Evolutionary conservation across 1,284 basidiomycete genomes (phyloP).

Genomic region (Taiwanofungus camphoratus): DNA sequence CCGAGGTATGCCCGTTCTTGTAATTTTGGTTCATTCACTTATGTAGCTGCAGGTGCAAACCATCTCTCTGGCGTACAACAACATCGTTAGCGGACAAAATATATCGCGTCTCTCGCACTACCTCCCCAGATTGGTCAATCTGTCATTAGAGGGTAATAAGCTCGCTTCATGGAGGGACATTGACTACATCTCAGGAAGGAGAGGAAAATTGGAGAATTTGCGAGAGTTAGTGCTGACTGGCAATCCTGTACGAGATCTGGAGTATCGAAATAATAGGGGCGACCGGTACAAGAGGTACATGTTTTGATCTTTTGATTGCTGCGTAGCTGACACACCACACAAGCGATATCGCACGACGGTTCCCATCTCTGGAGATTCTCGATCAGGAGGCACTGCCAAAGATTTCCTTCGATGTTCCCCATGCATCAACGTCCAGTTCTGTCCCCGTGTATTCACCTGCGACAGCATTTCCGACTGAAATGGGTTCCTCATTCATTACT

Average conservation of each 20-base stretch:
- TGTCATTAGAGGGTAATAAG: constrained; percentile 76
- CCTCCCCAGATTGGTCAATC: constrained; percentile 68
- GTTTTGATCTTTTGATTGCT: constrained; percentile 1
- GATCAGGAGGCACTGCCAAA: constrained; percentile 72
- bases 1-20: constrained; percentile 45
- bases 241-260: constrained; percentile 72
- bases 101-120: constrained; percentile 58
- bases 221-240: constrained; percentile 76
- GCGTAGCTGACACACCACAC: neutral
- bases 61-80: constrained; percentile 67
- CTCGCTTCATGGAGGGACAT: constrained; percentile 64
- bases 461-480: constrained; percentile 66
- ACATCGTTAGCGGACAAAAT: constrained; percentile 39
- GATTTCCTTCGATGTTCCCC: constrained; percentile 63
- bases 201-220: constrained; percentile 54
- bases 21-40: constrained; percentile 4
- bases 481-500: constrained; percentile 72
- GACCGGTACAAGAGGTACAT: constrained; percentile 64
- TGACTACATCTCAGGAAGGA: constrained; percentile 54
- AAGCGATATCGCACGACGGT: constrained; percentile 69
- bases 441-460: constrained; percentile 33
- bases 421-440: constrained; percentile 16
- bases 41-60: constrained; percentile 56
- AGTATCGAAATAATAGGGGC: constrained; percentile 47
- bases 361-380: constrained; percentile 65